Conservation (phyloP, 305 asterid species). For the Fraxinus sp. region DNA sequence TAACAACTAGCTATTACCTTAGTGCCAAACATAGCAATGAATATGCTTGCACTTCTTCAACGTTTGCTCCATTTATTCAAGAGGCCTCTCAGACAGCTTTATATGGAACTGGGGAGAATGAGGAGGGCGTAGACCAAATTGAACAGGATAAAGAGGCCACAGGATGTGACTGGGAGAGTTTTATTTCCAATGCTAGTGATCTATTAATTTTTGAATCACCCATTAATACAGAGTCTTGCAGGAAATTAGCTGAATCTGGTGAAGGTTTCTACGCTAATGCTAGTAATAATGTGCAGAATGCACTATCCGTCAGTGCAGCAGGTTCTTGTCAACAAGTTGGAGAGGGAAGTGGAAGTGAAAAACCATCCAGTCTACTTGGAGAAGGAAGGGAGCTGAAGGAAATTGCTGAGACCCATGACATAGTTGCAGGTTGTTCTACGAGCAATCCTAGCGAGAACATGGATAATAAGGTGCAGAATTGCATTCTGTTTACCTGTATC, state of each 20-base stretch:
- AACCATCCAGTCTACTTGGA: constrained; percentile 34
- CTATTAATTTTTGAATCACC: constrained; percentile 57
- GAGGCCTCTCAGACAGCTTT: background rate
- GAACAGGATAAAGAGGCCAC: constrained; percentile 42
- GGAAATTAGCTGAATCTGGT: constrained; percentile 45
- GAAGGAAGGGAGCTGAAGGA: constrained; percentile 30
- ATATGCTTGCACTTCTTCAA: background rate
- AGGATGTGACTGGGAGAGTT: constrained; percentile 64
- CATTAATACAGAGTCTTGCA: constrained; percentile 30
- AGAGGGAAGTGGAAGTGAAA: constrained; percentile 29
- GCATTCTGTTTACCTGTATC: background rate
- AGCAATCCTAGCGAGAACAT: constrained; percentile 21
- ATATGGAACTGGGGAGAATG: constrained; percentile 25
- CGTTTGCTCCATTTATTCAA: background rate
- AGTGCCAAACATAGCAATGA: constrained; percentile 28
- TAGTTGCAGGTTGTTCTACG: constrained; percentile 27
- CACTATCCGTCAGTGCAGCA: constrained; percentile 11
- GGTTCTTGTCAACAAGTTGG: constrained; percentile 22
- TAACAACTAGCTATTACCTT: constrained; percentile 27
- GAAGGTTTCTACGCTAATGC: constrained; percentile 40
- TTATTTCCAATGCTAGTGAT: constrained; percentile 55
- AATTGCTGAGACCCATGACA: constrained; percentile 24
- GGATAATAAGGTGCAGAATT: constrained; percentile 35
- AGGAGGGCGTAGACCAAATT: constrained; percentile 32
- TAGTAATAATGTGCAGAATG: constrained; percentile 34